phyloP scores from a whole-genome alignment of 2,329 filamentous ascomycete species.

The Arthrinium phaeospermum region DNA sequence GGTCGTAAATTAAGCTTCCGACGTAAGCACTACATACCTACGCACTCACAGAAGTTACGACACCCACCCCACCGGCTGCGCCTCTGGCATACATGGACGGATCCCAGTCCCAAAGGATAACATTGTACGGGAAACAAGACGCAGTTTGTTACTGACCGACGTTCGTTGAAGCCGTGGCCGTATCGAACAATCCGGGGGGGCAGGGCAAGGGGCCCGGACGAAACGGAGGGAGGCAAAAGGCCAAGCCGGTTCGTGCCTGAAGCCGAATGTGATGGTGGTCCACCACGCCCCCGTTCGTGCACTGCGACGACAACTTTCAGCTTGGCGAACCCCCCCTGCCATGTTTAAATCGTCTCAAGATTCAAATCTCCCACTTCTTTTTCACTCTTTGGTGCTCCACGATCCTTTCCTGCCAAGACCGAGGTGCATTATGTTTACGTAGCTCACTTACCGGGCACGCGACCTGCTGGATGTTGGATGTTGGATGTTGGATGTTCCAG shows the following conservation, averaged over 20 bases:
- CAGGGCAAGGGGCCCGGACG: not conserved
- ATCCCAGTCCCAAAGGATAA: not conserved
- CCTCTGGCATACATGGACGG: too few relatives aligned
- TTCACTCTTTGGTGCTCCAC: not conserved
- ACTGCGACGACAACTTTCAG: not conserved
- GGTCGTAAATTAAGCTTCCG: not conserved
- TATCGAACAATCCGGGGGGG: not conserved
- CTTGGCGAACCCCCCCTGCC: not conserved
- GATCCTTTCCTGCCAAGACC: too few relatives aligned
- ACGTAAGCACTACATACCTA: not conserved
- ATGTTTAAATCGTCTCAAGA: conserved; percentile 3
- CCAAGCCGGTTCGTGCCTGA: conserved; percentile 9
- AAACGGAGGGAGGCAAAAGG: not conserved
- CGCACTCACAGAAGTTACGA: not conserved
- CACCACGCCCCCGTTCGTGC: not conserved
- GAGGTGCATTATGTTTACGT: too few relatives aligned
- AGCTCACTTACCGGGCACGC: too few relatives aligned
- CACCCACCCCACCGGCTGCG: too few relatives aligned
- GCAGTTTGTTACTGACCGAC: too few relatives aligned
- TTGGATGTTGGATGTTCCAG: too few relatives aligned
- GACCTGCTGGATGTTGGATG: too few relatives aligned
- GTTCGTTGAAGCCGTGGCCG: too few relatives aligned
- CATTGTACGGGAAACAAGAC: not conserved
- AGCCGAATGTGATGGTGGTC: not conserved
- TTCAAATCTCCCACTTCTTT: not conserved